A percentile compares a stretch with the other conserved stretches of the same genome.
These are phyloP conservation scores for Conoideocrella luteorostrata DNA, from an alignment of 2,329 filamentous ascomycete genomes.

Conservation along the genomic window DNA sequence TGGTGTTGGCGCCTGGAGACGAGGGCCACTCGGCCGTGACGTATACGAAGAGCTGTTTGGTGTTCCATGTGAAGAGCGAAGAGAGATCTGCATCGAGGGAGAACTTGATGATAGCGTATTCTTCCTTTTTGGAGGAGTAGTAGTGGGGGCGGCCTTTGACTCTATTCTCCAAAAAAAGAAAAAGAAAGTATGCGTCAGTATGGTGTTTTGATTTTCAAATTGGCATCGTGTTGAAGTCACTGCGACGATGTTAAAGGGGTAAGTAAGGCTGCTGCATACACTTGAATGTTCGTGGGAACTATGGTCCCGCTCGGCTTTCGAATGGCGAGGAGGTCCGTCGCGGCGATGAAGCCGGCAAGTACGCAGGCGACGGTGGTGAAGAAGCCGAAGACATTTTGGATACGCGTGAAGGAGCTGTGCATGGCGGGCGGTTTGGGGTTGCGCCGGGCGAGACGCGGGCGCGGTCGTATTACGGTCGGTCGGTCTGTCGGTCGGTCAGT, in stretches of 20 bases:
- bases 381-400: constrained; percentile 94
- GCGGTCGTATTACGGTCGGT: too few species aligned
- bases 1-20: constrained; percentile 28
- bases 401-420: constrained; percentile 79
- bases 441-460: constrained; percentile 6
- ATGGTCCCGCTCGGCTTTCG: constrained; percentile 60
- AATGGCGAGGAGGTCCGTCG: constrained; percentile 66
- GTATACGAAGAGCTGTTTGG: constrained; percentile 96
- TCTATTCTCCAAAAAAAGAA: constrained; percentile 36
- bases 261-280: constrained; percentile 47
- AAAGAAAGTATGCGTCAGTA: not conserved
- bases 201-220: not conserved
- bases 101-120: constrained; percentile 93
- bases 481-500: too few species aligned
- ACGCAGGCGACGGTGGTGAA: constrained; percentile 90
- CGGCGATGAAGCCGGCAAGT: constrained; percentile 71
- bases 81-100: constrained; percentile 86
- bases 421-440: constrained; percentile 46
- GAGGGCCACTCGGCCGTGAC: constrained; percentile 70
- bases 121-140: constrained; percentile 86
- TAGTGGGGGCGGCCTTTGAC: constrained; percentile 92
- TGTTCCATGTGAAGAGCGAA: constrained; percentile 98
- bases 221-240: too few species aligned
- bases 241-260: not conserved
- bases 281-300: constrained; percentile 70